phyloP scores from a whole-genome alignment of 192 early-diverging fungal genomes.

The Umbelopsis sp. region DNA sequence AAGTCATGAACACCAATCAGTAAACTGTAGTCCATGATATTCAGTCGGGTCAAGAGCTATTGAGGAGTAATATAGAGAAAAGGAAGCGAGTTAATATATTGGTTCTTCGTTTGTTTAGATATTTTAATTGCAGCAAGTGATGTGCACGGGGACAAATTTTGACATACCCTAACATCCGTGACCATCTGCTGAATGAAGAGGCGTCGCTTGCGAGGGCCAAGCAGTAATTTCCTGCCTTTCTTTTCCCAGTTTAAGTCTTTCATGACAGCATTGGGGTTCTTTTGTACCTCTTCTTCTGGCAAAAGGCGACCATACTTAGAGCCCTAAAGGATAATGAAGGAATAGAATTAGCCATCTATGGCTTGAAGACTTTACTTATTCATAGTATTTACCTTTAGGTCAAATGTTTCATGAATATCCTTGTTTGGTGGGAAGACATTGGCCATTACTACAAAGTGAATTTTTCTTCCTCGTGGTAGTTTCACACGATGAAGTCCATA shows the following conservation, averaged over 20 bases:
- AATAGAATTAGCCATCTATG: no score
- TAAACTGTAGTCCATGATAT: constrained; percentile 94
- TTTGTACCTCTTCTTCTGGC: constrained; percentile 73
- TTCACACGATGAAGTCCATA: constrained; percentile 97
- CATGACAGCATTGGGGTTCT: constrained; percentile 87
- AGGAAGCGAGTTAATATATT: neutral
- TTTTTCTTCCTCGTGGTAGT: constrained; percentile 87
- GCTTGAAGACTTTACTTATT: no score
- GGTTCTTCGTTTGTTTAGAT: neutral
- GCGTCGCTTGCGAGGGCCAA: constrained; percentile 84
- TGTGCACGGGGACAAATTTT: constrained; percentile 4
- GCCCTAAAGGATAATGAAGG: constrained; percentile 45
- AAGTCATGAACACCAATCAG: constrained; percentile 93
- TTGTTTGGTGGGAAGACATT: constrained; percentile 98
- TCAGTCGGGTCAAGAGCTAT: constrained; percentile 33
- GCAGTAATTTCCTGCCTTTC: constrained; percentile 67
- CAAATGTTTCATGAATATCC: constrained; percentile 97
- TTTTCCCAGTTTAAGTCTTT: constrained; percentile 98
- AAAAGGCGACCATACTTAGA: constrained; percentile 87
- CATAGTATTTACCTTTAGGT: constrained; percentile 72
- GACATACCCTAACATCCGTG: constrained; percentile 74
- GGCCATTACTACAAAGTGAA: constrained; percentile 99
- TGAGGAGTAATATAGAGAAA: neutral
- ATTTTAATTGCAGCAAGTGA: neutral
- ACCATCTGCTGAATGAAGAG: constrained; percentile 86